Conservation (phyloP, 108 stramenopile species). For the Skeletonema costatum region DNA sequence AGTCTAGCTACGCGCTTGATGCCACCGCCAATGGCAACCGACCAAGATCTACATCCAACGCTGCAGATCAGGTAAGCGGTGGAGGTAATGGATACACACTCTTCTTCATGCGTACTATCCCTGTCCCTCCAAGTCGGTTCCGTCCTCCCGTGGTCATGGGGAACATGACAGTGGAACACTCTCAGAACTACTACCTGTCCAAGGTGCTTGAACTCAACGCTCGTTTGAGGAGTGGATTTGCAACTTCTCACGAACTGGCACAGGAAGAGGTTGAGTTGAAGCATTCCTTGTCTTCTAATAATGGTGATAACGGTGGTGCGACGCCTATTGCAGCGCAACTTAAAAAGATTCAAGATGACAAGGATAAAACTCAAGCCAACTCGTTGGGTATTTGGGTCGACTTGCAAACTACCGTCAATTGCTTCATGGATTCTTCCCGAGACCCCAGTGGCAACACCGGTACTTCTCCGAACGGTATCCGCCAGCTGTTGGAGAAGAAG, state of each 20-base stretch:
- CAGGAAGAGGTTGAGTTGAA: conserved; percentile 40
- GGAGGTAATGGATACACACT: conserved; percentile 63
- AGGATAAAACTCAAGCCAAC: conserved; percentile 55
- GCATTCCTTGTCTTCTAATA: not conserved
- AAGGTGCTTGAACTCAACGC: conserved; percentile 85
- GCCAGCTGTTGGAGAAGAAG: conserved; percentile 97
- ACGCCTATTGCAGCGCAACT: conserved; percentile 5
- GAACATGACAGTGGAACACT: conserved; percentile 92
- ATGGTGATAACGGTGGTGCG: conserved; percentile 8
- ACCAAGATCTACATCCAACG: conserved; percentile 43
- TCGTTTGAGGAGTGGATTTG: conserved; percentile 50
- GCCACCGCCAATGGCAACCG: conserved; percentile 9
- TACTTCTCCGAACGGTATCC: conserved; percentile 74
- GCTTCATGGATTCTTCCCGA: conserved; percentile 94
- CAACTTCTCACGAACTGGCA: conserved; percentile 32
- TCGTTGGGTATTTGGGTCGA: conserved; percentile 86
- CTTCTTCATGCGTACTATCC: conserved; percentile 90
- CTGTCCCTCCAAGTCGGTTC: conserved; percentile 95
- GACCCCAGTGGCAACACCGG: conserved; percentile 72
- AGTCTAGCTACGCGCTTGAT: conserved; percentile 2
- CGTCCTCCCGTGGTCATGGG: conserved; percentile 94
- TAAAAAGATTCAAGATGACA: conserved; percentile 37
- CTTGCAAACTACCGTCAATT: conserved; percentile 94
- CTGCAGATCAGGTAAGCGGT: conserved; percentile 27
- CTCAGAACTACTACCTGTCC: conserved; percentile 90